A percentile compares a stretch with the other conserved stretches of the same genome.
Conservation (phyloP, 768 basidiomycete species). For the Hericium rajendrae region DNA sequence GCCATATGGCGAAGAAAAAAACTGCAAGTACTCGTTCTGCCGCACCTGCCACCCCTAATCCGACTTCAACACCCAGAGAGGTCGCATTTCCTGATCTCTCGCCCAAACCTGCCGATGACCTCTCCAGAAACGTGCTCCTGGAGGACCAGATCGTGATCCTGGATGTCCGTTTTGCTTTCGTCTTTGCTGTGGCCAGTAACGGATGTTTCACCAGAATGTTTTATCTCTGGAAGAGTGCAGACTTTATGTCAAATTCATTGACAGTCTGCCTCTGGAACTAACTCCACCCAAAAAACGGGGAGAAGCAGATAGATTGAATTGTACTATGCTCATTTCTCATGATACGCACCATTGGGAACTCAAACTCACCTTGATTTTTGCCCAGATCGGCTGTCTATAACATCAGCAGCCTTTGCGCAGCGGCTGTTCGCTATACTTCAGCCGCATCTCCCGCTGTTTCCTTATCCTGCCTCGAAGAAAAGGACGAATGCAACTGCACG, state of each 20-base stretch:
- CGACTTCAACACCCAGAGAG: background rate
- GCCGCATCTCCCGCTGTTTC: slow-evolving; percentile 53
- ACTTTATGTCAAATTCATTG: slow-evolving; percentile 47
- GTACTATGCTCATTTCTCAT: slow-evolving; percentile 23
- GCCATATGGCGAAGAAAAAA: background rate
- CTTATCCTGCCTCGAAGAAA: slow-evolving; percentile 27
- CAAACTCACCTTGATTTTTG: background rate
- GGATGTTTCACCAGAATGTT: slow-evolving; percentile 32
- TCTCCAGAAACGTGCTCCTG: slow-evolving; percentile 26
- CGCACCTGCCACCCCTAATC: background rate
- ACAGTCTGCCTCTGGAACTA: slow-evolving; percentile 48
- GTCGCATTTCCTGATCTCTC: background rate
- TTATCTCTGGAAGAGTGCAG: slow-evolving; percentile 56
- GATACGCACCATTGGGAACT: background rate
- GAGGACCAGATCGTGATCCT: slow-evolving; percentile 59
- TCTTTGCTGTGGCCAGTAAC: background rate
- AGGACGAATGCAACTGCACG: slow-evolving; percentile 21
- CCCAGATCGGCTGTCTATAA: slow-evolving; percentile 53
- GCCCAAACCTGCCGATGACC: background rate
- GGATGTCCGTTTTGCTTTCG: slow-evolving; percentile 29
- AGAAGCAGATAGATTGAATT: slow-evolving; percentile 62
- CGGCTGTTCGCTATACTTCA: slow-evolving; percentile 37
- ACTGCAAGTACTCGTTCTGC: background rate
- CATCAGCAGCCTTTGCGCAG: slow-evolving; percentile 48
- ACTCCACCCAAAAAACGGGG: slow-evolving; percentile 66